Evolutionary conservation across 805 yeast species (phyloP).

Genomic region (Debaryomyces castellii): DNA sequence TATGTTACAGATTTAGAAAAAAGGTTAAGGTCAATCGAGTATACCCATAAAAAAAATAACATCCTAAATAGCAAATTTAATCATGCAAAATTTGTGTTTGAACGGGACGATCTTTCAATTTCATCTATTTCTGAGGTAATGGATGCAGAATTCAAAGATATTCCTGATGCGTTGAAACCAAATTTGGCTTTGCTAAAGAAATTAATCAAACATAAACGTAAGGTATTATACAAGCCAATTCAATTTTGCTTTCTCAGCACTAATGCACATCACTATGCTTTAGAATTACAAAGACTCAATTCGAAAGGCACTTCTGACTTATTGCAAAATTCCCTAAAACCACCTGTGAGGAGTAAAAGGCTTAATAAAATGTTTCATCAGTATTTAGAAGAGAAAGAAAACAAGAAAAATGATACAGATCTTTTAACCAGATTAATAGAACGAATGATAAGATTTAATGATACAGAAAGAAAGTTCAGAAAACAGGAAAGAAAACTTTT

Average conservation of each 20-base stretch:
- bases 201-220: conserved; percentile 13
- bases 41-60: conserved; percentile 1
- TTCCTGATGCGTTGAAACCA: neutral
- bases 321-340: neutral
- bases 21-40: conserved; percentile 3
- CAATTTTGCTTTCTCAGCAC: conserved; percentile 22
- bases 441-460: conserved; percentile 14
- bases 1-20: conserved; percentile 5
- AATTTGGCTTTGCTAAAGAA: conserved; percentile 7
- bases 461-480: conserved; percentile 14
- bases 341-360: neutral
- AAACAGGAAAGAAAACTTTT: conserved; percentile 14
- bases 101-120: conserved; percentile 5
- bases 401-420: conserved; percentile 9
- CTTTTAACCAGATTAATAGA: conserved; percentile 13
- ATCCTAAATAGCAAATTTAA: neutral
- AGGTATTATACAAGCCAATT: conserved; percentile 20
- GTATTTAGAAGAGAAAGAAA: conserved; percentile 10
- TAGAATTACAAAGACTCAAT: conserved; percentile 6
- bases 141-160: neutral
- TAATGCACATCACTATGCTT: conserved; percentile 14
- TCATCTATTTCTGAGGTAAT: neutral
- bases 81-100: conserved; percentile 5
- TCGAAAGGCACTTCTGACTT: conserved; percentile 3
- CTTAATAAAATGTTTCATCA: conserved; percentile 9